Percentiles rank a stretch among this genome's conserved stretches.
Evolutionary conservation across 2,329 filamentous ascomycete genomes (phyloP).

Genomic region (Pseudogymnoascus sp.): DNA sequence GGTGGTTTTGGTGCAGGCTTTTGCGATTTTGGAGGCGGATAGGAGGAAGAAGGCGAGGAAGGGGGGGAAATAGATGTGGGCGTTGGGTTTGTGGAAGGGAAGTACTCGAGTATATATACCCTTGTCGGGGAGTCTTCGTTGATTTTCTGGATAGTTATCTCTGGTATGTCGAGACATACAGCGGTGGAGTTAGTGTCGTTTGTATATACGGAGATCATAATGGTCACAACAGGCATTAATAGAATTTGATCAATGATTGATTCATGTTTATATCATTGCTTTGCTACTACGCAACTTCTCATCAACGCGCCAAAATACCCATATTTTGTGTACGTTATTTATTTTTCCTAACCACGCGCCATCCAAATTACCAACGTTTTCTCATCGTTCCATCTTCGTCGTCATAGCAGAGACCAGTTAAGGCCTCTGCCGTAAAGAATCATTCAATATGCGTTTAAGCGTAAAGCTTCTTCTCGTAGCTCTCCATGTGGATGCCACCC

Average conservation of each 20-base stretch:
- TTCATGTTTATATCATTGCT: neutral
- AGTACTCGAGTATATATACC: neutral
- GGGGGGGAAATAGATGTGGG: neutral
- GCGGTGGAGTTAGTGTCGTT: neutral
- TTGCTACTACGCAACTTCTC: conserved; percentile 7
- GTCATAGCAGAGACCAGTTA: conserved; percentile 5
- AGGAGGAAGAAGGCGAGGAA: neutral
- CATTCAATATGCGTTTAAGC: conserved; percentile 47
- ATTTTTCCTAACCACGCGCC: conserved; percentile 3
- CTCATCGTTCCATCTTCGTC: neutral
- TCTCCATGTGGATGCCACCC: conserved; percentile 96
- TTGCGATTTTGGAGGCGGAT: neutral
- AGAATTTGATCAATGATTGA: neutral
- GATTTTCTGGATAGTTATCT: neutral
- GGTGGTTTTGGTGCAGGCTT: neutral
- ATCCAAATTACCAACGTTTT: conserved; percentile 8
- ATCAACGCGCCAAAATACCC: conserved; percentile 7
- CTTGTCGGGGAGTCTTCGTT: neutral
- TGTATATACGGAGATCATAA: neutral
- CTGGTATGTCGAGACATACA: neutral
- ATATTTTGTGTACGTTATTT: conserved; percentile 4
- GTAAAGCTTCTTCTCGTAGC: conserved; percentile 99
- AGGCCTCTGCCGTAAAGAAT: conserved; percentile 6
- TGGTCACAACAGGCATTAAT: neutral
- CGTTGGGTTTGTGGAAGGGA: neutral